Base-by-base conservation (phyloP, 306 rosid species). In the Quercus glauca region DNA sequence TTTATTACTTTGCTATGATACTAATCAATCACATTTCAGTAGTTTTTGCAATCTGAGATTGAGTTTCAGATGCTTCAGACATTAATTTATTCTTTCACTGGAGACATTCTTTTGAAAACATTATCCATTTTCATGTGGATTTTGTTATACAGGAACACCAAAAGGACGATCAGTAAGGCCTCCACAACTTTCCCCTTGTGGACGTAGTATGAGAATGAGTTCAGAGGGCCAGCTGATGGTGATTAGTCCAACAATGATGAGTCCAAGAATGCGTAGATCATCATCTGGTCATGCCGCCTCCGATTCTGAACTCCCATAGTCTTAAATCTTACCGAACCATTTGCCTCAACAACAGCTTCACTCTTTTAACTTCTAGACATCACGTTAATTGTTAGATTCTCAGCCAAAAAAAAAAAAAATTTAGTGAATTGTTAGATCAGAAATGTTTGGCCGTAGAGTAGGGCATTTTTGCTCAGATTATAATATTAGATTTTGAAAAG, bases 211-310 rank as follows among this genome's bases (percentile, higher is more conserved):
- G 78, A 82, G 84, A 75, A 49, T 68, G 76, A 73, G 56, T 76
- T 86, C 94, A 25, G 94, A 85, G 45, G 81, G 82, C 80, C 81
- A 55, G 74, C 83, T 78, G 12, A 82, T 73, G 73, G 33, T 35
- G 37, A 61, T 80, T 69, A 89, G 91, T 86, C 92, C 97, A 49
- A 35, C 97, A 58, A 35, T 86, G 67, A 52, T 79, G 71, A 87
- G 91, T 88, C 90, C 95, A 64, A 90, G 91, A 84, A 49, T 85
- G 2, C 82, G 87, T 75, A 86, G 98, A 87, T 29, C 86, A 76
- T 53, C 85, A 74, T 88, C 98, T 17, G 91, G 97, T 79, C 95
- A 88, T 87, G 93, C 84, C 86, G 94, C 84, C 88, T 95, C 97
- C 29, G 96, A 92, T 88, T 91, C 97, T 59, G 97, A 95, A 85